Percentiles rank a stretch among this genome's conserved stretches.
Evolutionary conservation across 805 yeast genomes (phyloP).

Genomic region (Metschnikowia cubensis): DNA sequence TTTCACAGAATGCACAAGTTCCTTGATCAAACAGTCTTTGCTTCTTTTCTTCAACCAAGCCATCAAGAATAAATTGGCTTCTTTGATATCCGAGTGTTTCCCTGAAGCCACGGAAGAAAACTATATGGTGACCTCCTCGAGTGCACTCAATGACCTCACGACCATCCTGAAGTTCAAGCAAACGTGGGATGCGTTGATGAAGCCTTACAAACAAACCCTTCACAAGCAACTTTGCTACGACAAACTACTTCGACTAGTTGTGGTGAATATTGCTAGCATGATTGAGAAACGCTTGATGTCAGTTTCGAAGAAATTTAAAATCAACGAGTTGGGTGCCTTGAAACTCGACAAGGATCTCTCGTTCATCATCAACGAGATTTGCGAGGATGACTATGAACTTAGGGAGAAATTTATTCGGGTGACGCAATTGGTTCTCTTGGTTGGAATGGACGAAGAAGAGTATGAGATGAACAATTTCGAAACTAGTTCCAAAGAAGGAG

Average conservation of each 20-base stretch:
- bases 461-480: slow-evolving; percentile 26
- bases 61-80: slow-evolving; percentile 41
- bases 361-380: slow-evolving; percentile 65
- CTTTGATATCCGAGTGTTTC: slow-evolving; percentile 42
- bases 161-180: slow-evolving; percentile 48
- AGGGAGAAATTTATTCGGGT: slow-evolving; percentile 76
- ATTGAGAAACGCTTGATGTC: slow-evolving; percentile 54
- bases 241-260: slow-evolving; percentile 46
- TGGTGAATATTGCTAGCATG: slow-evolving; percentile 32
- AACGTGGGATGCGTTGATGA: slow-evolving; percentile 61
- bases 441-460: slow-evolving; percentile 74
- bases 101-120: slow-evolving; percentile 31
- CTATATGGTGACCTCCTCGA: slow-evolving; percentile 29
- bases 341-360: slow-evolving; percentile 80
- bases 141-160: slow-evolving; percentile 26
- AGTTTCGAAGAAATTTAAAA: slow-evolving; percentile 50
- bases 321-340: slow-evolving; percentile 80
- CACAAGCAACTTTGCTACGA: slow-evolving; percentile 48
- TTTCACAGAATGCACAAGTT: slow-evolving; percentile 25
- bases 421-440: slow-evolving; percentile 77
- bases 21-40: slow-evolving; percentile 34
- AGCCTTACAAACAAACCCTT: slow-evolving; percentile 61
- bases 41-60: slow-evolving; percentile 47
- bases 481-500: slow-evolving; percentile 22
- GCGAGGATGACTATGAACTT: slow-evolving; percentile 66